phyloP scores from a whole-genome alignment of 495 filamentous ascomycete species.

The Podospora tetraspora region DNA sequence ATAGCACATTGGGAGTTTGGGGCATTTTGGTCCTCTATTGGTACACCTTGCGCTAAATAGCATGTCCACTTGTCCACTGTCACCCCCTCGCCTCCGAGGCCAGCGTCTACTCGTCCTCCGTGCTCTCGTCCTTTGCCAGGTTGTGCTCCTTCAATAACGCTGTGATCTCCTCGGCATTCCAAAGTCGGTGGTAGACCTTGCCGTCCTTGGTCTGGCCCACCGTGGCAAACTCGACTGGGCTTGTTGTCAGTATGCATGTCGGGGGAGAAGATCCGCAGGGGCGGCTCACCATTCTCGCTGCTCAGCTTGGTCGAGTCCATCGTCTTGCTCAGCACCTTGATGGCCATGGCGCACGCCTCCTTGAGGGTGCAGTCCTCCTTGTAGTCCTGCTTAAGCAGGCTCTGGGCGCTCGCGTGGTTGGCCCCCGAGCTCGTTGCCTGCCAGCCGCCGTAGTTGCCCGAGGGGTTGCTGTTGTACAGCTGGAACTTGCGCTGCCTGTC shows the following conservation, averaged over 20 bases:
- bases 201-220: slow-evolving; percentile 92
- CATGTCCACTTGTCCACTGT: slow-evolving; percentile 9
- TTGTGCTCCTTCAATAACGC: slow-evolving; percentile 91
- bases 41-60: slow-evolving; percentile 28
- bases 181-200: slow-evolving; percentile 95
- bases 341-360: slow-evolving; percentile 94
- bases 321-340: slow-evolving; percentile 99
- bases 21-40: slow-evolving; percentile 17
- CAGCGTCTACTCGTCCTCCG: slow-evolving; percentile 53
- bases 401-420: slow-evolving; percentile 97
- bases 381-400: slow-evolving; percentile 97
- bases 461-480: slow-evolving; percentile 99
- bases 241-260: slow-evolving; percentile 13
- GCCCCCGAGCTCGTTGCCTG: slow-evolving; percentile 97
- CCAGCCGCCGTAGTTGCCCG: slow-evolving; percentile 98
- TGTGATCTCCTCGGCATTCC: slow-evolving; percentile 95
- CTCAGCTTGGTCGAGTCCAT: slow-evolving; percentile 99
- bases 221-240: slow-evolving; percentile 91
- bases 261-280: background rate
- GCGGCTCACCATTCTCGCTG: slow-evolving; percentile 86
- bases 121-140: slow-evolving; percentile 79
- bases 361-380: slow-evolving; percentile 94
- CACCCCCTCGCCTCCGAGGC: background rate
- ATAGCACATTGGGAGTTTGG: slow-evolving; percentile 17
- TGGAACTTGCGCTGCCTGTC: slow-evolving; percentile 95